Evolutionary conservation across 352 stramenopile genomes (phyloP).

Genomic region (Pythium myriotylum): DNA sequence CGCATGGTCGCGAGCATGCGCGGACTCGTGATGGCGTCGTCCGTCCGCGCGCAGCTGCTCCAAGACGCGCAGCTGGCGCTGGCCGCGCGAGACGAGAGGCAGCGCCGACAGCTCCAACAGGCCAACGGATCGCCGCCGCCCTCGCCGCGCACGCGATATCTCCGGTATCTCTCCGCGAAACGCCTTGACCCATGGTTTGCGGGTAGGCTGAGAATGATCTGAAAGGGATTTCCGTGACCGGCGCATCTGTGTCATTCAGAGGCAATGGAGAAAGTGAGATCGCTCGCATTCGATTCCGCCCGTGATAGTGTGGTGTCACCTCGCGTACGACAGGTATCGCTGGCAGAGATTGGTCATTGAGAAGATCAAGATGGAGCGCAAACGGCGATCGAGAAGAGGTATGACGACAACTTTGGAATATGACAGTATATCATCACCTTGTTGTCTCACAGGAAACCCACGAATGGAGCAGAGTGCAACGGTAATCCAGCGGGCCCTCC

Average conservation of each 20-base stretch:
- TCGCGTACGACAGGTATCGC: constrained; percentile 17
- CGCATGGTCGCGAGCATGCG: constrained; percentile 57
- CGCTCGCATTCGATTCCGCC: neutral
- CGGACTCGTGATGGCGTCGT: constrained; percentile 41
- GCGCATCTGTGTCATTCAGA: constrained; percentile 27
- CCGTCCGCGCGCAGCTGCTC: constrained; percentile 42
- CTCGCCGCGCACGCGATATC: constrained; percentile 36
- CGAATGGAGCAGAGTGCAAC: constrained; percentile 37
- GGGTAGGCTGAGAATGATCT: neutral
- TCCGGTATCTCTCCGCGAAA: constrained; percentile 18
- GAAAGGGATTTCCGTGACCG: constrained; percentile 14
- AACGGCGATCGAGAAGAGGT: constrained; percentile 38
- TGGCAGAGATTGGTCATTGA: constrained; percentile 23
- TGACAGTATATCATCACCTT: neutral
- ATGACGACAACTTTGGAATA: neutral
- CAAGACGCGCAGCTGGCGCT: constrained; percentile 33
- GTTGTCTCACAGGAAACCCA: constrained; percentile 19
- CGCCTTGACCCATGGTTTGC: neutral
- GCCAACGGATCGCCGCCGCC: constrained; percentile 1
- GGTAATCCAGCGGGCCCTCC: constrained; percentile 50
- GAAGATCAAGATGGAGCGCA: constrained; percentile 34
- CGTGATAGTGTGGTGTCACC: too few species aligned
- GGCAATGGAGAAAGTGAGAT: constrained; percentile 28
- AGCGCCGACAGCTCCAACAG: neutral
- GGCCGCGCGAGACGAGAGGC: constrained; percentile 1